phyloP scores from a whole-genome alignment of 805 yeast species.

The Metschnikowia shivogae region DNA sequence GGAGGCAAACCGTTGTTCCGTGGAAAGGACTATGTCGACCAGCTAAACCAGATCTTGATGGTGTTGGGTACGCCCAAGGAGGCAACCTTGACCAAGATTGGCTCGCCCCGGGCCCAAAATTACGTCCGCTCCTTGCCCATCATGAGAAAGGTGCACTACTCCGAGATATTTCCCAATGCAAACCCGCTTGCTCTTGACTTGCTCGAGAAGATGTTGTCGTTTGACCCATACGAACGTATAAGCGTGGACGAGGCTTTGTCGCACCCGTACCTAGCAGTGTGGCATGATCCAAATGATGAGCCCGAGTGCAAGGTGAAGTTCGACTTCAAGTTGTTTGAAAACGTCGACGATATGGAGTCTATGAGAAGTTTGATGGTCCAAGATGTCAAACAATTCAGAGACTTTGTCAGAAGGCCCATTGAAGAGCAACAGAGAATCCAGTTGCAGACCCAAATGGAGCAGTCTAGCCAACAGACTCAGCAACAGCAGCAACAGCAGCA shows the following conservation, averaged over 20 bases:
- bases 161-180: constrained; percentile 72
- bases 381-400: constrained; percentile 76
- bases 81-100: constrained; percentile 44
- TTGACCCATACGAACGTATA: constrained; percentile 81
- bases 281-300: constrained; percentile 77
- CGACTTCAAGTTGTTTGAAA: constrained; percentile 80
- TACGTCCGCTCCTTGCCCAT: constrained; percentile 84
- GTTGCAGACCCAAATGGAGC: constrained; percentile 31
- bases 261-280: constrained; percentile 83
- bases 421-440: constrained; percentile 47
- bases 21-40: constrained; percentile 95
- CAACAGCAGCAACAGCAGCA: constrained; percentile 14
- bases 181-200: constrained; percentile 80
- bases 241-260: constrained; percentile 83
- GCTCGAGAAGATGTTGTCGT: constrained; percentile 66
- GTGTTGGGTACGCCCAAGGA: constrained; percentile 88
- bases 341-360: constrained; percentile 65
- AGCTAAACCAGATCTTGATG: constrained; percentile 79
- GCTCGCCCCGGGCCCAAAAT: constrained; percentile 85
- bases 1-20: constrained; percentile 91
- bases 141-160: constrained; percentile 75
- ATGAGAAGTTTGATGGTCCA: constrained; percentile 76
- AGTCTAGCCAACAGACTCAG: constrained; percentile 18
- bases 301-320: constrained; percentile 76
- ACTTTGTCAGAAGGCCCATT: constrained; percentile 73